Evolutionary conservation across 768 basidiomycete species (phyloP), one percentile per base, ranked within the genome.

Genomic region (Pisolithus orientalis): DNA sequence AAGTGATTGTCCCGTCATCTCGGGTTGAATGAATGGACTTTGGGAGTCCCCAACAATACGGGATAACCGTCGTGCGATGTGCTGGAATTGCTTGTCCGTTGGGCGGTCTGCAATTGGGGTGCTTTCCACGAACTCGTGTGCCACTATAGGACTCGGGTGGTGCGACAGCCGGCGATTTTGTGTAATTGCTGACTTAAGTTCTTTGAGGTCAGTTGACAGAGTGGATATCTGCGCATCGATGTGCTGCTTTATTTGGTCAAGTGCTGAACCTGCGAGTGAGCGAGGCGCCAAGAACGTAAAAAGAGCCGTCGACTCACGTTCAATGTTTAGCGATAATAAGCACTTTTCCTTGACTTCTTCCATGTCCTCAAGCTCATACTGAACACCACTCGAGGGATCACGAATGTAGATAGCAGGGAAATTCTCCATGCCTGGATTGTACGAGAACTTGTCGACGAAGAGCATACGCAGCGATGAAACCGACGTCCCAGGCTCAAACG

Each of bases 191-290:
- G 75, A 73, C 61, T 83, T 85, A 59, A 98, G 79, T 39, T 98
- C 94, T 59, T 93, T 92, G 69, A 97, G 80, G 53, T 98, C 94
- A 57, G 87, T 85, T 29, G 90, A 83, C 16, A 99, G 73, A 0
- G 73, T 74, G 0, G 89, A 84, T 55, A 99, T 94, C 61, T 95
- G 94, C 2, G 82, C 62, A 62, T 99, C 95, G 59, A 99, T 94
- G 65, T 99, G 95, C 63, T 97, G 93, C 66, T 95, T 97, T 68
- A 99, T 95, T 66, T 98, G 95, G 69, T 99, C 94, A 50, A 98
- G 84, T 24, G 93, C 95, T 99, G 60, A 17, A 54, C 51, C 53
- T 49, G 39, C 27, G 44, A 38, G 13, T 62, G 49, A 58, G 52
- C 39, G 51, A 17, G 10, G 56, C 25, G 51, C 34, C 34, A 13